These are phyloP conservation scores for Strobilomyces dryophilus DNA, from an alignment of 768 basidiomycete genomes.

Conservation along the genomic window DNA sequence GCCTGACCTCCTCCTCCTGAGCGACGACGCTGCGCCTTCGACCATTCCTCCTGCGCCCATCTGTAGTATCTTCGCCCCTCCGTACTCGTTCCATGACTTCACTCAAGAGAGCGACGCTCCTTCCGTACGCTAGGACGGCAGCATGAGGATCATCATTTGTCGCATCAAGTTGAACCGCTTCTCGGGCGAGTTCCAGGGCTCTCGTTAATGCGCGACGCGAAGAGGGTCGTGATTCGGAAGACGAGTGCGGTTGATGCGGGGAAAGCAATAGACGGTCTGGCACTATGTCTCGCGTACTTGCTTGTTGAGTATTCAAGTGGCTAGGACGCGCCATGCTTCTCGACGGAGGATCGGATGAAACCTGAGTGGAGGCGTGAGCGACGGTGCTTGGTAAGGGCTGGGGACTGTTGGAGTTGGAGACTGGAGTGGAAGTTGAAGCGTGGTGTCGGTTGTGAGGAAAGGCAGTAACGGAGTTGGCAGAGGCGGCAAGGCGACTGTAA, in stretches of 20 bases:
- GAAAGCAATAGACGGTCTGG: slow-evolving; percentile 43
- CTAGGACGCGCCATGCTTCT: slow-evolving; percentile 43
- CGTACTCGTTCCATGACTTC: slow-evolving; percentile 92
- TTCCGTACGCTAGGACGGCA: slow-evolving; percentile 85
- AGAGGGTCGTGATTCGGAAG: slow-evolving; percentile 54
- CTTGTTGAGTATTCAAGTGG: slow-evolving; percentile 17
- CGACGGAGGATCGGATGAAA: slow-evolving; percentile 56
- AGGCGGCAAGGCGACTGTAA: slow-evolving; percentile 33
- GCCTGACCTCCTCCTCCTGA: slow-evolving; percentile 83
- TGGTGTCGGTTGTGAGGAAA: slow-evolving; percentile 53
- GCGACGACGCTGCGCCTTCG: slow-evolving; percentile 80
- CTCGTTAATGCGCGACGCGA: slow-evolving; percentile 82
- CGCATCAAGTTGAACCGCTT: slow-evolving; percentile 84
- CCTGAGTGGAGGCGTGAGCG: slow-evolving; percentile 37
- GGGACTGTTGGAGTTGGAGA: slow-evolving; percentile 26
- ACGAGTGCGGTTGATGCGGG: slow-evolving; percentile 38
- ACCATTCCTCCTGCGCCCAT: slow-evolving; percentile 53
- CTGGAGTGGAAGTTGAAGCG: slow-evolving; percentile 24
- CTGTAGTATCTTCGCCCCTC: slow-evolving; percentile 77
- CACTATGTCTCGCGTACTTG: slow-evolving; percentile 36
- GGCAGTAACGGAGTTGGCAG: slow-evolving; percentile 53
- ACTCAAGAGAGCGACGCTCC: slow-evolving; percentile 79
- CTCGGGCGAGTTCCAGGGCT: slow-evolving; percentile 83
- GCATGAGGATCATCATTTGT: slow-evolving; percentile 86
- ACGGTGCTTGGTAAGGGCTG: slow-evolving; percentile 19